Evolutionary conservation across 768 basidiomycete genomes (phyloP).

Genomic region (Macrocybe gigantea): DNA sequence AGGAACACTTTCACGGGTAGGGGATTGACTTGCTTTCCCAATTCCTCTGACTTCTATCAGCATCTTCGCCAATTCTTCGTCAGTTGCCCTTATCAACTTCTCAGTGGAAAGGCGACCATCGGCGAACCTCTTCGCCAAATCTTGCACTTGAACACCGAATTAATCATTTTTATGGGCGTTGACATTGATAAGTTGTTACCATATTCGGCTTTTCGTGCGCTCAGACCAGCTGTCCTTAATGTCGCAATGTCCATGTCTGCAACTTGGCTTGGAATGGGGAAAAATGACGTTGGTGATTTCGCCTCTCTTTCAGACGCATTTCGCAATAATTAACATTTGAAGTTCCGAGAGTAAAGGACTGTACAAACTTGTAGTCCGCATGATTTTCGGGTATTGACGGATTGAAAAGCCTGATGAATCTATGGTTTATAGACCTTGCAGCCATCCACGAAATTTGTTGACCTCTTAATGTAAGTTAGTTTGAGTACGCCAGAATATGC

Average conservation of each 20-base stretch:
- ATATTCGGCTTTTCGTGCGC: constrained; percentile 86
- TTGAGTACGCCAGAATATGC: background rate
- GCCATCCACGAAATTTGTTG: constrained; percentile 88
- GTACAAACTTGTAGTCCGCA: constrained; percentile 37
- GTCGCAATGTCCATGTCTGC: constrained; percentile 48
- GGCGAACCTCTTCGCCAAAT: constrained; percentile 73
- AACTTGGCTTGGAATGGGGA: constrained; percentile 71
- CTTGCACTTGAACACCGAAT: constrained; percentile 47
- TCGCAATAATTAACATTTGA: constrained; percentile 4
- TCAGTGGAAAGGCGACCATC: constrained; percentile 74
- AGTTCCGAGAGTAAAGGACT: constrained; percentile 14
- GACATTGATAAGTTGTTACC: constrained; percentile 30
- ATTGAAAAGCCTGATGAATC: constrained; percentile 73
- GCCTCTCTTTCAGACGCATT: constrained; percentile 11
- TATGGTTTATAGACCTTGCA: constrained; percentile 76
- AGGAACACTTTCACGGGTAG: no score
- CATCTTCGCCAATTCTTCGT: constrained; percentile 72
- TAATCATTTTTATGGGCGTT: constrained; percentile 1
- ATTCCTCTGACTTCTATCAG: constrained; percentile 77
- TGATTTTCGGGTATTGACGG: constrained; percentile 66
- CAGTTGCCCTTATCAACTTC: constrained; percentile 62
- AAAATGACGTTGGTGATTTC: constrained; percentile 33
- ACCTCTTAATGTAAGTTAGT: constrained; percentile 31
- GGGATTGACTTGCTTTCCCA: constrained; percentile 47
- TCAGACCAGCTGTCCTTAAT: constrained; percentile 72